Conservation (phyloP, 352 stramenopile species). For the Globisporangium megalacanthum region DNA sequence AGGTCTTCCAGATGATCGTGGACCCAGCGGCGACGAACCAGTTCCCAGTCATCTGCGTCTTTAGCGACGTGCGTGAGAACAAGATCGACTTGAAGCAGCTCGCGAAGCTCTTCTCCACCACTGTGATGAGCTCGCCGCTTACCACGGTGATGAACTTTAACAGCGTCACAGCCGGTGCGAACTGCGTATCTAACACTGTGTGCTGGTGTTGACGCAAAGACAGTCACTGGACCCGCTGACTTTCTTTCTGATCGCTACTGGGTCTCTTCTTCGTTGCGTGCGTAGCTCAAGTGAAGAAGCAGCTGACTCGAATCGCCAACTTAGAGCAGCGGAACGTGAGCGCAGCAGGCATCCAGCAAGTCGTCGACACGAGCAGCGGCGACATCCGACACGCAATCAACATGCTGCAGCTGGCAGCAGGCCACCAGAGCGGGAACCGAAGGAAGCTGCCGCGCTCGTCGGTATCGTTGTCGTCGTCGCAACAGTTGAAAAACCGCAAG, state of each 20-base stretch:
- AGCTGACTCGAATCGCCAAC: conserved; percentile 34
- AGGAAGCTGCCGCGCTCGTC: conserved; percentile 13
- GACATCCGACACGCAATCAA: conserved; percentile 81
- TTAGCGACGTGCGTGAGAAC: conserved; percentile 72
- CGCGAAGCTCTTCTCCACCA: conserved; percentile 50
- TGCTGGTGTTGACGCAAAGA: too few relatives aligned
- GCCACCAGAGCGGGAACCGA: not conserved
- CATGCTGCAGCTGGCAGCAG: conserved; percentile 46
- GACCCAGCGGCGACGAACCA: conserved; percentile 26
- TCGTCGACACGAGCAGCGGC: conserved; percentile 60
- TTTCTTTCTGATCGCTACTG: not conserved
- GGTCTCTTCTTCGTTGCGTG: not conserved
- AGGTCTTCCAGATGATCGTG: conserved; percentile 47
- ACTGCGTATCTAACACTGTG: too few relatives aligned
- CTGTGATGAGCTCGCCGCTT: conserved; percentile 62
- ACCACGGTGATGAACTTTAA: conserved; percentile 79
- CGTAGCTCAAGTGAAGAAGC: conserved; percentile 67
- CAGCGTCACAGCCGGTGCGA: conserved; percentile 58
- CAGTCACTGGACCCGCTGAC: not conserved
- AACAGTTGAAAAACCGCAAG: conserved; percentile 4
- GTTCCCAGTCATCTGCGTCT: conserved; percentile 74
- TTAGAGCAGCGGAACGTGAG: conserved; percentile 26
- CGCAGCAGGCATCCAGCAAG: conserved; percentile 28
- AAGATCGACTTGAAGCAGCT: conserved; percentile 70
- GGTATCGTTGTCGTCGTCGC: not conserved